Base-by-base conservation (phyloP, 257 asterid genomes). In the Asclepias syriaca region DNA sequence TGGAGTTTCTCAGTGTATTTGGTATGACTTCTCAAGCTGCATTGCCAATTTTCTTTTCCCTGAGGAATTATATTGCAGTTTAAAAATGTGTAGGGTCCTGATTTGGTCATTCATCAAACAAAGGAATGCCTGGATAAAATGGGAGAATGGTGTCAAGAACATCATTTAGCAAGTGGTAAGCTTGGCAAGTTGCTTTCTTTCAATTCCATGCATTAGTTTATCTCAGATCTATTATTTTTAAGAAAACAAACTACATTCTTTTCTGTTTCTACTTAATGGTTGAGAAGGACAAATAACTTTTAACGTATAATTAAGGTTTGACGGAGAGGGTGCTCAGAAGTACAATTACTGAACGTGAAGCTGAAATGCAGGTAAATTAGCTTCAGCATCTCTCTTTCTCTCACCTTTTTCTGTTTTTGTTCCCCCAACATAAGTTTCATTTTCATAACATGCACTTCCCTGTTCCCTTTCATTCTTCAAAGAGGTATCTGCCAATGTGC, bases 81-180 rank as follows among this genome's bases (percentile, higher is more conserved):
- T 6, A 27, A 40, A 58, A 6, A 71, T 77, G 73, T 56, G 8
- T 65, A 95, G 99, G 98, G 98, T 51, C 99, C 99, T 68, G 94
- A 91, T 83, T 81, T 94, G 84, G 88, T 94, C 80, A 94, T 94
- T 74, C 88, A 86, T 81, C 99, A 91, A 84, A 49, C 86, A 37
- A 84, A 83, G 79, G 97, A 91, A 81, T 90, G 96, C 67, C 83
- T 94, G 74, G 95, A 90, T 78, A 80, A 81, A 73, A 94, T 94
- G 99, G 98, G 98, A 68, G 88, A 89, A 77, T 94, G 99, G 99
- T 94, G 99, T 83, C 97, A 88, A 81, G 84, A 84, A 72, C 99
- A 94, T 84, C 99, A 91, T 81, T 75, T 75, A 63, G 88, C 84
- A 66, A 94, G 98, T 85, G 98, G 99, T 91, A 81, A 74, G 73